A percentile compares a stretch with the other conserved stretches of the same genome.
phyloP scores from a whole-genome alignment of 78 protist species.

The Dictyostelium purpureum region DNA sequence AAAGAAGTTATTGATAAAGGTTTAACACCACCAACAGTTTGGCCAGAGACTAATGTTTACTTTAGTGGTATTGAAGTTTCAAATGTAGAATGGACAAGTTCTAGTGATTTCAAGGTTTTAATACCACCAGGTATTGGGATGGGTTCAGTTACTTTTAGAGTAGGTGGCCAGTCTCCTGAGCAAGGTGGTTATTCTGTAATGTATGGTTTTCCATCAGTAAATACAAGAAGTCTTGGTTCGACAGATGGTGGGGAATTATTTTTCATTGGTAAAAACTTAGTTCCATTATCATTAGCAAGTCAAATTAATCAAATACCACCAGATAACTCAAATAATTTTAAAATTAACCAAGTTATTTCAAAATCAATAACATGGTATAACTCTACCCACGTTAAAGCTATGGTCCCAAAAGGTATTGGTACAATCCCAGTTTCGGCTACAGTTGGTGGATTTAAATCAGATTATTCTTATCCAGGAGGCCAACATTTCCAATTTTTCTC shows the following conservation, averaged over 20 bases:
- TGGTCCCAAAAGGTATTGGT: background rate
- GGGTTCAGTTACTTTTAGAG: no score
- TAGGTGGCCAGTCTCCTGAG: no score
- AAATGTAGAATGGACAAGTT: no score
- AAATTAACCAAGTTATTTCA: background rate
- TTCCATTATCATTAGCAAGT: background rate
- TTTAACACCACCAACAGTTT: background rate
- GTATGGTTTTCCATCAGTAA: background rate
- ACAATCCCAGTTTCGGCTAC: background rate
- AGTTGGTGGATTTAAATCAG: background rate
- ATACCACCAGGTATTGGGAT: no score
- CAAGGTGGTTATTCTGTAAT: no score
- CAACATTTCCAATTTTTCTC: no score
- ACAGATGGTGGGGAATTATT: conserved; percentile 26
- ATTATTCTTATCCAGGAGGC: no score
- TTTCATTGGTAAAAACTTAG: conserved; percentile 3
- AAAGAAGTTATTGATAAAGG: background rate
- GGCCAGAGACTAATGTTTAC: no score
- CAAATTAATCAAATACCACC: background rate
- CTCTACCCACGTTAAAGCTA: background rate
- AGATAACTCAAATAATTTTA: background rate
- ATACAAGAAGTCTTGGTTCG: background rate
- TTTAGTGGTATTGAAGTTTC: no score
- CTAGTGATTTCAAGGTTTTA: no score
- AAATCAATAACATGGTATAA: background rate